Conservation (phyloP, 352 stramenopile species). For the Globisporangium radiosum region DNA sequence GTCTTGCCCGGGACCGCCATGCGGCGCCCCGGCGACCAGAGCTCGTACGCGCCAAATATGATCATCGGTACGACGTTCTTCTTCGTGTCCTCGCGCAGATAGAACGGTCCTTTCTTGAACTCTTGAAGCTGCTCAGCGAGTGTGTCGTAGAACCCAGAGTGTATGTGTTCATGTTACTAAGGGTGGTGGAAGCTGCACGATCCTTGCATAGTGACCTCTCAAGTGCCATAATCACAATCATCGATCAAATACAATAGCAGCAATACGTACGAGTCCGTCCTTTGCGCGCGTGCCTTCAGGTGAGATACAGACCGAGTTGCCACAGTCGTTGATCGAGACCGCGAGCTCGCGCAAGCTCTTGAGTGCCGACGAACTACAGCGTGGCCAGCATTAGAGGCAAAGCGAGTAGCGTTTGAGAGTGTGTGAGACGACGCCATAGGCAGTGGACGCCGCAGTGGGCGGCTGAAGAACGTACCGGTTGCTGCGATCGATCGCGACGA, state of each 20-base stretch:
- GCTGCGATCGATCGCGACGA: conserved; percentile 74
- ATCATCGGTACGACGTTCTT: conserved; percentile 76
- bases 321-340: conserved; percentile 56
- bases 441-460: not conserved
- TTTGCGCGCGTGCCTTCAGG: conserved; percentile 81
- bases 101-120: conserved; percentile 87
- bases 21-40: conserved; percentile 69
- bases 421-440: not conserved
- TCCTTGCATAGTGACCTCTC: too few species aligned
- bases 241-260: too few species aligned
- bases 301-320: conserved; percentile 77
- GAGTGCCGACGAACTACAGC: conserved; percentile 38
- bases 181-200: too few species aligned
- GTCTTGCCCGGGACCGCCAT: conserved; percentile 72
- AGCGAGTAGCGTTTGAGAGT: not conserved
- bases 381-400: not conserved
- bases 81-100: conserved; percentile 75
- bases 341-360: conserved; percentile 69
- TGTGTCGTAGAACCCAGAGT: too few species aligned
- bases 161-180: too few species aligned
- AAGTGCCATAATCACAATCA: too few species aligned
- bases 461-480: conserved; percentile 30
- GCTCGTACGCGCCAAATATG: conserved; percentile 76
- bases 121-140: conserved; percentile 50
- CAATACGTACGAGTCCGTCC: conserved; percentile 45